Evolutionary conservation across 345 rosid species (phyloP), one percentile per base, ranked within the genome.

Genomic region (Litchi chinensis): DNA sequence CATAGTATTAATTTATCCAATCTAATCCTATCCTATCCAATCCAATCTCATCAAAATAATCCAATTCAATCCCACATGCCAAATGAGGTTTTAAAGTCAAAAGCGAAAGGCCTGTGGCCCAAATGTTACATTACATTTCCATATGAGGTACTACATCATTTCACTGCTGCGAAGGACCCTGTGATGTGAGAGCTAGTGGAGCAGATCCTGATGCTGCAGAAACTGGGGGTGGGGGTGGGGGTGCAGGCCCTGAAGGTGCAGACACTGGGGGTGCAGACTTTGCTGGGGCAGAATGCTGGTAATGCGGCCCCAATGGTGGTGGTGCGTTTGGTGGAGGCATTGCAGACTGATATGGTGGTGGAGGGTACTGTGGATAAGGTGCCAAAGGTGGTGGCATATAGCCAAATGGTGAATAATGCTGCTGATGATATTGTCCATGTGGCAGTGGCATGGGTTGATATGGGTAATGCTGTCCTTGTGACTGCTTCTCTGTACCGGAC

Each of bases 331-430:
- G 88, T 16, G 85, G 87, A 13, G 86, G 86, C 79, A 79, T 67
- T 16, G 84, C 82, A 32, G 87, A 67, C 74, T 81, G 91, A 73
- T 86, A 89, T 19, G 79, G 79, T 32, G 52, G 52, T 7, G 88
- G 85, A 65, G 91, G 90, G 65, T 90, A 88, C 80, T 89, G 96
- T 79, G 89, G 98, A 82, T 91, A 90, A 37, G 93, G 87, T 24
- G 83, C 91, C 63, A 82, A 65, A 0, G 86, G 90, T 7, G 69
- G 92, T 21, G 24, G 65, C 95, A 90, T 86, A 75, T 90, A 91
- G 1, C 93, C 96, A 62, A 88, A 90, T 10, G 94, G 86, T 19
- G 90, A 90, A 81, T 87, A 85, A 19, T 57, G 89, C 44, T 86
- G 94, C 60, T 88, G 91, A 32, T 82, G 89, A 82, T 86, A 88